phyloP scores from a whole-genome alignment of 768 basidiomycete species.

The Heimioporus sp. region DNA sequence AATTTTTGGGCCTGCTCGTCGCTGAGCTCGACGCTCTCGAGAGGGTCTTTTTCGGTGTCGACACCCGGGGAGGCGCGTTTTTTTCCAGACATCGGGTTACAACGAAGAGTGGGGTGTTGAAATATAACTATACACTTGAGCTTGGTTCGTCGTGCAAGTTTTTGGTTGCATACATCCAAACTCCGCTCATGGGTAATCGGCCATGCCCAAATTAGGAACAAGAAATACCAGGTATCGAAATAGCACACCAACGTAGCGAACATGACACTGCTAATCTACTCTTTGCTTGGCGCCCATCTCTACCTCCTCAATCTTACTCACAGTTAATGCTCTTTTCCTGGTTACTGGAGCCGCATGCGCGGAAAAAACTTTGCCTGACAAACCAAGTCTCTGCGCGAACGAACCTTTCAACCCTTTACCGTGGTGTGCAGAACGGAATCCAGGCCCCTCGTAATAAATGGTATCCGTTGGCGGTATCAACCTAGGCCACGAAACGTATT shows the following conservation, averaged over 20 bases:
- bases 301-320: constrained; percentile 58
- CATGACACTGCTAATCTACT: constrained; percentile 47
- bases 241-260: not conserved
- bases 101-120: constrained; percentile 5
- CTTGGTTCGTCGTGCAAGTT: not conserved
- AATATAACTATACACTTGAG: not conserved
- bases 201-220: constrained; percentile 9
- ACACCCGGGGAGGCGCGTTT: constrained; percentile 83
- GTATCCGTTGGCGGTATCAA: constrained; percentile 75
- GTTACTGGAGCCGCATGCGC: constrained; percentile 36
- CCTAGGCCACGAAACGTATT: constrained; percentile 94
- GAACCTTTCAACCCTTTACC: constrained; percentile 67
- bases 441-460: constrained; percentile 87
- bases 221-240: not conserved
- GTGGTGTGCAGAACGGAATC: constrained; percentile 71
- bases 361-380: constrained; percentile 37
- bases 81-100: constrained; percentile 39
- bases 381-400: constrained; percentile 30
- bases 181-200: constrained; percentile 25
- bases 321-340: constrained; percentile 35
- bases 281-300: constrained; percentile 84
- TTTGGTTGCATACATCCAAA: constrained; percentile 25
- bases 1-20: constrained; percentile 74
- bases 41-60: constrained; percentile 68
- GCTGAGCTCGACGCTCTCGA: constrained; percentile 63